Evolutionary conservation across 2,329 filamentous ascomycete genomes (phyloP).

Genomic region (Ascochyta viciae-villosae): DNA sequence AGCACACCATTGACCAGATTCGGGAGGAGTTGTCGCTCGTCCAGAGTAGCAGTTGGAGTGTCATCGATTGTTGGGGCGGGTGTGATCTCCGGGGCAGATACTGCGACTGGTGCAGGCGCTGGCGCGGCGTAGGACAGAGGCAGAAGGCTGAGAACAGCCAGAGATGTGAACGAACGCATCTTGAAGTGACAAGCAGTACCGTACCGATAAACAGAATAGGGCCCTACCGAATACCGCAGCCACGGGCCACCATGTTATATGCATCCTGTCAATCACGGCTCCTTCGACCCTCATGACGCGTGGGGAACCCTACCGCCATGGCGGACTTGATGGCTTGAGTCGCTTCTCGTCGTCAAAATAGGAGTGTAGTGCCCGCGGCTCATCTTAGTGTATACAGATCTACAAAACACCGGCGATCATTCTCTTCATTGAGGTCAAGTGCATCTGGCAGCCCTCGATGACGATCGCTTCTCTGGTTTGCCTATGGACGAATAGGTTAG

Average conservation of each 20-base stretch:
- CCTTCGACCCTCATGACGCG: slow-evolving; percentile 1
- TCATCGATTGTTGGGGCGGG: slow-evolving; percentile 12
- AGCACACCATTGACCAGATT: slow-evolving; percentile 15
- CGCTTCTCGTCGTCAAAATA: not conserved
- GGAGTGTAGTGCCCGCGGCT: not conserved
- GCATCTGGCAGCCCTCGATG: not conserved
- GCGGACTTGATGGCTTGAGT: not conserved
- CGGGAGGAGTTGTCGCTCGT: slow-evolving; percentile 24
- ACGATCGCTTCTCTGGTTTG: not conserved
- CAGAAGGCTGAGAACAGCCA: slow-evolving; percentile 23
- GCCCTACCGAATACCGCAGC: not conserved
- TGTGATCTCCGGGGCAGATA: slow-evolving; percentile 3
- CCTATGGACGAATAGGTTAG: not conserved
- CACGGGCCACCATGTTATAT: slow-evolving; percentile 1
- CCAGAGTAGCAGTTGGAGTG: slow-evolving; percentile 2
- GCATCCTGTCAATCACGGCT: not conserved
- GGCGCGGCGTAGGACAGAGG: slow-evolving; percentile 17
- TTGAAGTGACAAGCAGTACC: not conserved
- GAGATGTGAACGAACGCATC: slow-evolving; percentile 19
- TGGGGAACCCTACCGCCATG: not conserved
- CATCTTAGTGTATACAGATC: slow-evolving; percentile 8
- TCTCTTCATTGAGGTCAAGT: not conserved
- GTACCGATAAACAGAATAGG: not conserved
- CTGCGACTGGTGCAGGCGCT: slow-evolving; percentile 12
- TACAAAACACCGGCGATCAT: slow-evolving; percentile 3